Evolutionary conservation across 2,329 filamentous ascomycete species (phyloP), one percentile per base, ranked within the genome.

Genomic region (Epichloe glyceriae): DNA sequence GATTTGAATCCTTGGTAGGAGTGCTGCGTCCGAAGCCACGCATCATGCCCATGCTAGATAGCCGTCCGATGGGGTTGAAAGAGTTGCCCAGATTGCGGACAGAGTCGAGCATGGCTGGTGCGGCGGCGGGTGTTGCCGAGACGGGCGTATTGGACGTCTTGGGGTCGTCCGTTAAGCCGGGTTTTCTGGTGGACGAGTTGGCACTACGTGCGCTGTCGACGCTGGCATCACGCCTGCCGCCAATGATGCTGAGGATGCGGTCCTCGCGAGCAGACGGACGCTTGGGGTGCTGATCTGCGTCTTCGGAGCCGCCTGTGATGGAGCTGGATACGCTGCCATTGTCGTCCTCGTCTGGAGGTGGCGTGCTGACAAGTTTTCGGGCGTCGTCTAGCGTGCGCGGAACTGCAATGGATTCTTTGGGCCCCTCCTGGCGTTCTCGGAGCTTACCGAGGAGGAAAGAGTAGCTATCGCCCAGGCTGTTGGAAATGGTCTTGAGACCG

Each of bases 341-440:
- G 51, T 80, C 79, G 38, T 82, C 79, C 38, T 84, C 80, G 3
- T 82, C 79, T 0, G 70, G 76, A 14, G 80, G 73, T 37, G 85
- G 81, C 1, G 85, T 86, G 60, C 82, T 86, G 55, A 98, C 86
- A 11, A 98, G 78, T 64, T 89, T 91, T 45, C 89, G 79, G 15
- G 91, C 93, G 61, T 98, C 93, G 59, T 95, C 93, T 0, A 98
- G 73, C 1, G 93, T 98, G 60, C 88, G 91, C 1, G 93, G 93
- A 0, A 95, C 75, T 6, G 80, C 68, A 2, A 82, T 75, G 15
- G 76, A 70, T 22, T 68, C 64, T 30, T 63, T 61, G 8, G 66
- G 61, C 12, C 62, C 58, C 12, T 74, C 65, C 62, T 80, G 70
- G 58, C 82, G 74, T 64, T 95, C 89, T 54, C 86, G 88, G 19